Percentiles rank a stretch among this genome's conserved stretches.
Evolutionary conservation across 73 alveolate species (phyloP).

Genomic region (Halteria grandinella): DNA sequence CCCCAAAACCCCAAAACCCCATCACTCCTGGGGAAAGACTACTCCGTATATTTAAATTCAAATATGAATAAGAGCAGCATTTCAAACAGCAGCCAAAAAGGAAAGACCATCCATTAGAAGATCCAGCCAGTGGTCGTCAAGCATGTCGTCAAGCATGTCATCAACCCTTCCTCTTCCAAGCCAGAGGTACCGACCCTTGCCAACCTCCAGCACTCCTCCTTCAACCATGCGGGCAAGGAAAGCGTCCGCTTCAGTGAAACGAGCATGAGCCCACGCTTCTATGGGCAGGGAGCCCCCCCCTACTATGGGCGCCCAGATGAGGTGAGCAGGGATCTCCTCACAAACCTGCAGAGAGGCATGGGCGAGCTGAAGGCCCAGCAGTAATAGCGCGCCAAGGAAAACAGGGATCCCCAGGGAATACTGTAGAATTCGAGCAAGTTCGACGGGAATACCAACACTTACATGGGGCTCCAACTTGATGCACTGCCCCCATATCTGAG

Average conservation of each 20-base stretch:
- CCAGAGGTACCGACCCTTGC: constrained; percentile 10
- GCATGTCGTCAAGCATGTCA: no score
- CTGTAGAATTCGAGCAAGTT: no score
- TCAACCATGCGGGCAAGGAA: constrained; percentile 14
- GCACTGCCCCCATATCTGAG: no score
- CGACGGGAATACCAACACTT: no score
- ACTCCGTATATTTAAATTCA: no score
- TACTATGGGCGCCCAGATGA: constrained; percentile 42
- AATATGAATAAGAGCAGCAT: no score
- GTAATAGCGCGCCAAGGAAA: no score
- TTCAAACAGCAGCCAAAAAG: no score
- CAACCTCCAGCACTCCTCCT: not conserved
- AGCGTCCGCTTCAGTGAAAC: constrained; percentile 35
- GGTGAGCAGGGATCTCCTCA: constrained; percentile 15
- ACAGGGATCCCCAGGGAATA: no score
- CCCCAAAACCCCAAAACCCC: no score
- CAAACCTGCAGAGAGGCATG: constrained; percentile 22
- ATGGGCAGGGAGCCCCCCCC: constrained; percentile 39
- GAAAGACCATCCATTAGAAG: not conserved
- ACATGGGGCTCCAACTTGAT: no score
- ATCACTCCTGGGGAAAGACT: no score
- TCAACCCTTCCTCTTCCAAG: constrained; percentile 25
- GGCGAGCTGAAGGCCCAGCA: not conserved
- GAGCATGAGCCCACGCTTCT: constrained; percentile 31
- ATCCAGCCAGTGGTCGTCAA: constrained; percentile 50